phyloP scores from a whole-genome alignment of 2,329 filamentous ascomycete genomes.

The Pseudogymnoascus sp. region DNA sequence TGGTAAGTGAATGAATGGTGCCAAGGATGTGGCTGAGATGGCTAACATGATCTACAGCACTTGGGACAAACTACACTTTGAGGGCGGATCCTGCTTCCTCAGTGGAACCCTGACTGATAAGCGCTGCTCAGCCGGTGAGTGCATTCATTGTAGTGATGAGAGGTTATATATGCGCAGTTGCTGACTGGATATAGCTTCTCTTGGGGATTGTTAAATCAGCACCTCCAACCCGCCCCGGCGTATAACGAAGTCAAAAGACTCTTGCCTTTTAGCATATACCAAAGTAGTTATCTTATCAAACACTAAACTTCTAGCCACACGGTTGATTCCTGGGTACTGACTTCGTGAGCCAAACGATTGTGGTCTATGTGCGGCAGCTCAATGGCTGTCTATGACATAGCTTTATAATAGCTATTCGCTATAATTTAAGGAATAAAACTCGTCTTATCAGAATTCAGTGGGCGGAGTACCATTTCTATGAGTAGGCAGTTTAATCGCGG shows the following conservation, averaged over 20 bases:
- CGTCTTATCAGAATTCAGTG: neutral
- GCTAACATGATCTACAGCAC: neutral
- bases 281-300: neutral
- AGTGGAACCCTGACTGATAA: neutral
- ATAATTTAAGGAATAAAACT: neutral
- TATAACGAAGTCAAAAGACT: neutral
- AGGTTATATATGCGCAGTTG: neutral
- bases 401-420: neutral
- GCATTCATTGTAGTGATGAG: neutral
- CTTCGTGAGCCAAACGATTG: neutral
- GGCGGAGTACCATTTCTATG: neutral
- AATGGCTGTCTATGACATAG: neutral
- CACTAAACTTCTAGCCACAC: neutral
- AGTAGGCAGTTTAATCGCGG: neutral
- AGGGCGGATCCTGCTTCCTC: constrained; percentile 1
- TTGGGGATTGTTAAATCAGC: neutral
- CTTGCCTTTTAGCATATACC: neutral
- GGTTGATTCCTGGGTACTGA: neutral
- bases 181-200: neutral
- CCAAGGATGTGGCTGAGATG: neutral
- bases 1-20: neutral
- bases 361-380: neutral
- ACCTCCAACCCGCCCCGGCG: neutral
- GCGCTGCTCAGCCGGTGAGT: neutral
- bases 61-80: constrained; percentile 1